A percentile compares a stretch with the other conserved stretches of the same genome.
phyloP scores from a whole-genome alignment of 352 stramenopile genomes.

The Globisporangium lucens region DNA sequence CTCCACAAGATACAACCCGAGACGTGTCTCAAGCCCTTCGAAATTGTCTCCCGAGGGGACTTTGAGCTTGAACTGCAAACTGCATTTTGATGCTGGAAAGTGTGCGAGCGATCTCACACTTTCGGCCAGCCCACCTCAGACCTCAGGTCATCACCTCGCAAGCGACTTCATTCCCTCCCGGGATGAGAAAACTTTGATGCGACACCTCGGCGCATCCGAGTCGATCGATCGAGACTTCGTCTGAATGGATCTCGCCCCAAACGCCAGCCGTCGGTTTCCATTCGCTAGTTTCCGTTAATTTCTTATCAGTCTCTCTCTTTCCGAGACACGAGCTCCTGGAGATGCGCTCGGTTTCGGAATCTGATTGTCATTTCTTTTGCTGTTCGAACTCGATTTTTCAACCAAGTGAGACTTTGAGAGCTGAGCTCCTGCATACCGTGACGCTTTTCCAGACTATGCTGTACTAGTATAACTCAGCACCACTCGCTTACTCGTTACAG shows the following conservation, averaged over 20 bases:
- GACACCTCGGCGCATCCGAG: neutral
- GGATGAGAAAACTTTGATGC: neutral
- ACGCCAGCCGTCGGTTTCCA: neutral
- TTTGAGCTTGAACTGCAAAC: neutral
- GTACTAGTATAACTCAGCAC: no score
- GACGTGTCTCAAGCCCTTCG: neutral
- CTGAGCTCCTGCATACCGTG: no score
- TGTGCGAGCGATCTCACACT: no score
- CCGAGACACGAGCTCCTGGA: no score
- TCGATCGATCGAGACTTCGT: neutral
- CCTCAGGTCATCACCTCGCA: neutral
- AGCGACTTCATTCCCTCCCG: neutral
- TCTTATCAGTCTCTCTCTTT: neutral
- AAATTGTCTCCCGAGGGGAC: neutral
- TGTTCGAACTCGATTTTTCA: no score
- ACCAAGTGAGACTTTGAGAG: no score
- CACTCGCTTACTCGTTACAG: no score
- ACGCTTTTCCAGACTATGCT: no score
- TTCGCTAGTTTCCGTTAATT: no score
- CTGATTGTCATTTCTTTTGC: no score
- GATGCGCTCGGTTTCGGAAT: no score
- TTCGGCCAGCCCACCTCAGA: neutral
- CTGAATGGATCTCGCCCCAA: neutral
- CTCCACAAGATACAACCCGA: neutral
- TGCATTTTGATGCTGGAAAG: neutral